Evolutionary conservation across 768 basidiomycete species (phyloP), one percentile per base, ranked within the genome.

Genomic region (Mycena pura): DNA sequence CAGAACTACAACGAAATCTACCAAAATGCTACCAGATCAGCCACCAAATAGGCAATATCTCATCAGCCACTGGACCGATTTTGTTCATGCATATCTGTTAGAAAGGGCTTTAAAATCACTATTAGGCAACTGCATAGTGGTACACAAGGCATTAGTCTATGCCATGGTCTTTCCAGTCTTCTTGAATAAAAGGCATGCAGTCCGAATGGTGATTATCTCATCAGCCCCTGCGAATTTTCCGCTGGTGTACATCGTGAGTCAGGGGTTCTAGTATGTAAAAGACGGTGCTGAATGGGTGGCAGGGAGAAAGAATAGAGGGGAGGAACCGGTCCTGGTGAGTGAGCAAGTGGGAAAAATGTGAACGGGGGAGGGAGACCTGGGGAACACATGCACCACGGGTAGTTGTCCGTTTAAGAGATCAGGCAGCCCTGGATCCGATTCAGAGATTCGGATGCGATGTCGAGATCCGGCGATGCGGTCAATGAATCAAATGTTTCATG

Each of bases 241-340:
- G 38, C 41, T 38, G 31, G 63, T 60, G 63, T 61, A 61, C 64
- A 65, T 65, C 19, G 34, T 57, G 29, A 36, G 39, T 47, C 31
- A 54, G 47, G 41, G 17, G 32, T 14, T 56, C 36, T 15, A 28
- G 15, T 28, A 36, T 22, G 22, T n/a, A 24, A 38, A 52, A 41
- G 46, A 57, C 55, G 51, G 50, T n/a, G 32, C 21, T 24, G 28
- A 43, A 50, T 47, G 58, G 24, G 50, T 31, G 17, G 6, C 19
- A 28, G 25, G 14, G 46, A 31, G 34, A 55, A 64, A 17, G 57
- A 55, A 34, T 44, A 52, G 56, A 47, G 14, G 24, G 55, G 57
- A 64, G 64, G 64, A 65, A 61, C 64, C 64, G 39, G 64, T 65
- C 64, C 64, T 61, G 50, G 49, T 29, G 49, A 56, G 49, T 49